Base-by-base conservation (phyloP, 371 early-diverging fungal species). In the Paramicrosporidium saccamoebae region DNA sequence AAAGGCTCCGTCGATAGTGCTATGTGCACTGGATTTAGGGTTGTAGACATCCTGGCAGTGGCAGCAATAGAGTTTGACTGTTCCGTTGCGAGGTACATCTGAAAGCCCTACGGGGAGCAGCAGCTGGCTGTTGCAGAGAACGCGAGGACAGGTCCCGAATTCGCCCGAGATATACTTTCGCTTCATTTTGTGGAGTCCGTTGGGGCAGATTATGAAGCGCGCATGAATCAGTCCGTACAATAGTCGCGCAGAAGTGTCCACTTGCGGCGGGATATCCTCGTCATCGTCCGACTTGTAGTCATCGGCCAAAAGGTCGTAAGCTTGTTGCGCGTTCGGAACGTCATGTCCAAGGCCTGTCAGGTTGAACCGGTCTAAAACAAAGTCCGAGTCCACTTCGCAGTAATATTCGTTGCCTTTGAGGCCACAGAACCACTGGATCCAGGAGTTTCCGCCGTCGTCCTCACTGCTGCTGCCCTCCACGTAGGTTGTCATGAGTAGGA, bases 101-200 rank as follows among this genome's bases (percentile, higher is more conserved):
- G 66, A 62, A 13, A 77, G 32, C 0, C 95, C 98, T 10, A 75
- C 65, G 0, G 95, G 94, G 23, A 95, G 33, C 23, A 67, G 46
- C 13, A 68, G 54, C 35, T 60, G 56, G 23, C 64, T 58, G 26
- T 62, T 55, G 44, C 98, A 98, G 9, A 63, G 60, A 3, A 66
- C 66, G 23, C 95, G 54, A 1, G 82, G 81, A 46, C 98, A 98
- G 21, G 57, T 52, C 3, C 98, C 98, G 46, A 88, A 98, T 23
- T 75, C 73, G 7, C 56, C 64, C 18, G 58, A 56, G 33, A 64
- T 63, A 34, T 64, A 74, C 45, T 74, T 74, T 28, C 82, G 75
- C 17, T 20, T 5, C 78, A 84, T 82, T 36, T 69, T 62, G 17
- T 50, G 48, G 25, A 84, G 49, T 4, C 84, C 92, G 18, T 59